Conservation (phyloP, 805 yeast species). For the Hanseniaspora occidentalis region DNA sequence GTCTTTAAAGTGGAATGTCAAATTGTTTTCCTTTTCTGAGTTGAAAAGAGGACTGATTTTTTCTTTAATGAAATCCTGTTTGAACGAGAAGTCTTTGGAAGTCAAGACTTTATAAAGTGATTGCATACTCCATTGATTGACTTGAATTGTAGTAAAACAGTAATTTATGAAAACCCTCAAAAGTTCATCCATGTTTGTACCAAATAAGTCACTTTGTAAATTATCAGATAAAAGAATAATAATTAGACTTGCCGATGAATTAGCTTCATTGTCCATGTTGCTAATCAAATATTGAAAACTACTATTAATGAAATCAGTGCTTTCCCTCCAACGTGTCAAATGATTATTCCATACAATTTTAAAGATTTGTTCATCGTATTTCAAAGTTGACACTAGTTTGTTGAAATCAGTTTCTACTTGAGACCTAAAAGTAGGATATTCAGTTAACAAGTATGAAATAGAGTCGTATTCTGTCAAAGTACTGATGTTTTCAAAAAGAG, state of each 20-base stretch:
- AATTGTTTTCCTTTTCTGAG: neutral
- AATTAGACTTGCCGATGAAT: neutral
- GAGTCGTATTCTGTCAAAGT: slow-evolving; percentile 5
- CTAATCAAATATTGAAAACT: slow-evolving; percentile 9
- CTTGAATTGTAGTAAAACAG: neutral
- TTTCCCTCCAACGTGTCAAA: slow-evolving; percentile 27
- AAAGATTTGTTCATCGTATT: slow-evolving; percentile 18
- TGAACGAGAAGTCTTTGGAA: neutral
- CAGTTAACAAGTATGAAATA: slow-evolving; percentile 23
- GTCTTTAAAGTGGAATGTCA: neutral
- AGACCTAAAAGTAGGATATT: slow-evolving; percentile 43
- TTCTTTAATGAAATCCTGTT: neutral
- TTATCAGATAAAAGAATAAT: neutral
- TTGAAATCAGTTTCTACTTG: slow-evolving; percentile 33
- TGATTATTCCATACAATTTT: slow-evolving; percentile 30
- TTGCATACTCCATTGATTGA: neutral
- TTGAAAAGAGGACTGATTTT: neutral
- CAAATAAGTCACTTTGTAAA: neutral
- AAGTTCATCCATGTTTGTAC: neutral
- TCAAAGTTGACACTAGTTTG: slow-evolving; percentile 10
- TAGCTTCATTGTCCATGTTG: neutral
- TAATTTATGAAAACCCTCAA: neutral
- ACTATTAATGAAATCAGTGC: slow-evolving; percentile 15
- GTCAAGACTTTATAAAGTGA: neutral
- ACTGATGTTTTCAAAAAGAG: neutral